Evolutionary conservation across 345 rosid genomes (phyloP), one percentile per base, ranked within the genome.

Genomic region (Limnanthes douglasii): DNA sequence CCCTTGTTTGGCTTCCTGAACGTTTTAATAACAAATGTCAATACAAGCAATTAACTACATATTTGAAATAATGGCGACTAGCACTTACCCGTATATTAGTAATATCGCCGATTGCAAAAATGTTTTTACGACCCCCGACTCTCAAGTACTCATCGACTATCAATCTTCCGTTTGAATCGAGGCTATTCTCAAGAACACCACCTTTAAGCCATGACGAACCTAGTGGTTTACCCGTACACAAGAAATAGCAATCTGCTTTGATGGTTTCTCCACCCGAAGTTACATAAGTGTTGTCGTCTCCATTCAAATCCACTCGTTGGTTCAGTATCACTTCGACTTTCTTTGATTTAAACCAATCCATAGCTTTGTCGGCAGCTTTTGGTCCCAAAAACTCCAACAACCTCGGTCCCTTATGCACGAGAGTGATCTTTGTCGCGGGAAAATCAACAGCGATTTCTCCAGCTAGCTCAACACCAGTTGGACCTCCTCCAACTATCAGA

Each of bases 401-500:
- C 53, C 97, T 73, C 1, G 83, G 59, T 22, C 95, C 95, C 37
- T 44, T 65, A 37, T 86, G 97, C 21, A 78, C 93, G 37, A 86
- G 34, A 11, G 93, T 75, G 15, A 83, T 68, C 50, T 73, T 60
- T 69, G 78, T 86, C 27, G 59, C 69, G 0, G 95, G 95, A 32
- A 68, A 83, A 28, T 86, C 97, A 18, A 64, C 72, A 0, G 90
- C 72, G 28, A 86, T 71, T 45, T 86, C 97, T 6, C 75, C 97
- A 7, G 93, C 95, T 42, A 86, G 80, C 65, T 86, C 95, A 15
- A 86, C 95, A 24, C 95, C 97, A 18, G 83, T 56, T 0, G 95
- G 97, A 44, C 97, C 97, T 30, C 95, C 97, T 53, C 97, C 97
- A 31, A 86, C 59, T n/a, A 83, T 73, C 55, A 86, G 51, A 61